Percentiles rank a stretch among this genome's conserved stretches.
Evolutionary conservation across 2,329 filamentous ascomycete species (phyloP).

Genomic region (Balansia obtecta): DNA sequence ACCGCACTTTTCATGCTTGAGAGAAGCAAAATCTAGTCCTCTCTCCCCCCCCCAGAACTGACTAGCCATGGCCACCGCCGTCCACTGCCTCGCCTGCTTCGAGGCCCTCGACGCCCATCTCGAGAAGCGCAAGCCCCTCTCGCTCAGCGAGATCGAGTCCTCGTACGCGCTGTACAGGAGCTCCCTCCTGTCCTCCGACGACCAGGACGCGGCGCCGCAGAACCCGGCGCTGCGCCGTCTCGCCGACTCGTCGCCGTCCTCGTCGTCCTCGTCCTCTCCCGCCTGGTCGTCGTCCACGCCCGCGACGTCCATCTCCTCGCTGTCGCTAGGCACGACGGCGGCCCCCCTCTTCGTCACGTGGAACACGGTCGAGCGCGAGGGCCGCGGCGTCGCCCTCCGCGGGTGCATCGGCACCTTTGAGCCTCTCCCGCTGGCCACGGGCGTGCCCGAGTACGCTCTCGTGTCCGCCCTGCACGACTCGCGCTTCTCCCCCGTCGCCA

Average conservation of each 20-base stretch:
- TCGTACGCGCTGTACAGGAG: constrained; percentile 38
- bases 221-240: constrained; percentile 32
- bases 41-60: no score
- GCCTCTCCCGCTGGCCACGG: constrained; percentile 56
- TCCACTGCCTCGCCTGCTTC: constrained; percentile 90
- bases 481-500: constrained; percentile 45
- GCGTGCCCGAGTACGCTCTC: constrained; percentile 68
- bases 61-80: constrained; percentile 60
- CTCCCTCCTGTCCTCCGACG: constrained; percentile 8
- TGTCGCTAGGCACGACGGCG: constrained; percentile 25
- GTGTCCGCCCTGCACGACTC: constrained; percentile 59
- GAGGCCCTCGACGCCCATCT: constrained; percentile 71
- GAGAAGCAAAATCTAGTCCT: no score
- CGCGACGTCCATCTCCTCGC: constrained; percentile 30
- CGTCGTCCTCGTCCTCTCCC: constrained; percentile 25
- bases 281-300: constrained; percentile 32
- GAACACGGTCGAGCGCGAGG: constrained; percentile 51
- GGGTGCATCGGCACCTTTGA: constrained; percentile 97
- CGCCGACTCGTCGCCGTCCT: constrained; percentile 22
- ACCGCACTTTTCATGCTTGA: no score
- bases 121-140: constrained; percentile 53
- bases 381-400: constrained; percentile 51
- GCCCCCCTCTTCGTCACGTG: constrained; percentile 89
- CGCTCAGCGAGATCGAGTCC: constrained; percentile 55
- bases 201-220: constrained; percentile 16